phyloP scores from a whole-genome alignment of 2,329 filamentous ascomycete genomes.

The Stromatinia cepivora region DNA sequence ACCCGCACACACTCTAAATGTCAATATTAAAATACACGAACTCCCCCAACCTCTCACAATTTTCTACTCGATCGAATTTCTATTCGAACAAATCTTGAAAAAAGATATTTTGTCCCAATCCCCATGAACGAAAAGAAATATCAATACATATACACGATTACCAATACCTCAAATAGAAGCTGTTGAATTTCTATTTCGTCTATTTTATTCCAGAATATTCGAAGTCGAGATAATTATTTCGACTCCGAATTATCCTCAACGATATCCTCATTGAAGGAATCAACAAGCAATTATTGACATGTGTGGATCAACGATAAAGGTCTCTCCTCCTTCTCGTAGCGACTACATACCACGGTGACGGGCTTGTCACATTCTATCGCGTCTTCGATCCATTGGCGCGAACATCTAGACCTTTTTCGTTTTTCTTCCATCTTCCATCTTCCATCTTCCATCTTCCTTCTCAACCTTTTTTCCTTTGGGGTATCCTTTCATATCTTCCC shows the following conservation, averaged over 20 bases:
- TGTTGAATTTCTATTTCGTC: slow-evolving; percentile 23
- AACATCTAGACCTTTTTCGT: slow-evolving; percentile 14
- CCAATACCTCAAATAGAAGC: slow-evolving; percentile 6
- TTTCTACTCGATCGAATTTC: slow-evolving; percentile 12
- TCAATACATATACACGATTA: slow-evolving; percentile 1
- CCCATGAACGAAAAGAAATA: not conserved
- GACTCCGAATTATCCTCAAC: slow-evolving; percentile 31
- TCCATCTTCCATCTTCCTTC: slow-evolving; percentile 15
- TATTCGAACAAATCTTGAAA: slow-evolving; percentile 3
- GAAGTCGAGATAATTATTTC: slow-evolving; percentile 33
- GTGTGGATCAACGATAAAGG: slow-evolving; percentile 42
- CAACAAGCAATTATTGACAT: slow-evolving; percentile 40
- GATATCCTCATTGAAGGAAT: slow-evolving; percentile 35
- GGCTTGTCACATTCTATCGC: slow-evolving; percentile 39
- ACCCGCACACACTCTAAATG: not conserved
- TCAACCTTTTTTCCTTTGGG: slow-evolving; percentile 35
- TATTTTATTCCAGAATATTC: slow-evolving; percentile 36
- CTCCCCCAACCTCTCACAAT: slow-evolving; percentile 16
- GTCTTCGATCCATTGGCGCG: slow-evolving; percentile 28
- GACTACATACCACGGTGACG: slow-evolving; percentile 44
- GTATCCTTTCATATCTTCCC: slow-evolving; percentile 17
- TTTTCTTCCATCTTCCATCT: slow-evolving; percentile 19
- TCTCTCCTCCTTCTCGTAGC: slow-evolving; percentile 42
- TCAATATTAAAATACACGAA: slow-evolving; percentile 12
- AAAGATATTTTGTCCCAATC: not conserved